A percentile compares a stretch with the other conserved stretches of the same genome.
Conservation (phyloP, 2,329 filamentous ascomycete genomes). For the Paracamarosporium sp. region DNA sequence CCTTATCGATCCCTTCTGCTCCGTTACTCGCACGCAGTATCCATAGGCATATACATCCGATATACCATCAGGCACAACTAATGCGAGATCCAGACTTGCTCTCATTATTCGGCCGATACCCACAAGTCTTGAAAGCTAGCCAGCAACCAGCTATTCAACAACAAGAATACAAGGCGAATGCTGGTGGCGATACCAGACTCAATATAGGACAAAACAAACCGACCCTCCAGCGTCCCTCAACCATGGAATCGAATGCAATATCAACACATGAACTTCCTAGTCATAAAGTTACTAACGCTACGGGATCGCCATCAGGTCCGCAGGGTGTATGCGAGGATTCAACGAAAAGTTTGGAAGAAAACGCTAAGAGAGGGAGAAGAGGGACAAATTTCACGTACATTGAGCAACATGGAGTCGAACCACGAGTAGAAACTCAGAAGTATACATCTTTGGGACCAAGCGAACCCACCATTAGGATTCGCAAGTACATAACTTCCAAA, state of each 20-base stretch:
- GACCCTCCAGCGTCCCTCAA: neutral
- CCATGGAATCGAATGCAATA: no score
- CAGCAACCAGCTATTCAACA: neutral
- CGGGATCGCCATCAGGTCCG: neutral
- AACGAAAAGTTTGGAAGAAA: neutral
- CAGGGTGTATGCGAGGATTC: neutral
- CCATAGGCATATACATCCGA: neutral
- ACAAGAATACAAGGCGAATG: neutral
- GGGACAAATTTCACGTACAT: neutral
- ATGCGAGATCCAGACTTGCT: neutral
- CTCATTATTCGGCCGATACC: neutral
- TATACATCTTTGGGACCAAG: no score
- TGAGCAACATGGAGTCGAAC: no score
- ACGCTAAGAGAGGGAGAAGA: neutral
- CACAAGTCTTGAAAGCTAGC: neutral
- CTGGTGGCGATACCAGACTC: neutral
- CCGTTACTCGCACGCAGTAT: neutral
- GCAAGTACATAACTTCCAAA: neutral
- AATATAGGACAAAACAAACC: neutral
- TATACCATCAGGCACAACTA: neutral
- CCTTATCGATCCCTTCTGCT: neutral
- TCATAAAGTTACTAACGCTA: no score
- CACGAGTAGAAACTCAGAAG: no score
- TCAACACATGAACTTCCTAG: no score
- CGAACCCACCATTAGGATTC: no score